Evolutionary conservation across 805 yeast species (phyloP).

Genomic region (Ogataea methanolica): DNA sequence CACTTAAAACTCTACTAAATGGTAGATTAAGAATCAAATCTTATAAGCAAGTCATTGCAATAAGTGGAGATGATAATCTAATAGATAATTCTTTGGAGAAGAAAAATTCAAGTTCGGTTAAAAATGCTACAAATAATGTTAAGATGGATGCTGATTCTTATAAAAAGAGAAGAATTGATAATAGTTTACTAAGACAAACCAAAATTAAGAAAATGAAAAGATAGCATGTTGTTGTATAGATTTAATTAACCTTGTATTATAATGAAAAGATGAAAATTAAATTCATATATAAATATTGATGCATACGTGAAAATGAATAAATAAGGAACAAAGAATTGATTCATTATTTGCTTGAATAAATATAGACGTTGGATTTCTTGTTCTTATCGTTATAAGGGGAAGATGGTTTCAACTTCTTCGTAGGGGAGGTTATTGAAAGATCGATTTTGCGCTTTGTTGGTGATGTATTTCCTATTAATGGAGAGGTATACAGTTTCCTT

Average conservation of each 20-base stretch:
- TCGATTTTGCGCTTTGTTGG: slow-evolving; percentile 1
- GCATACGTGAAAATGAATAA: no score
- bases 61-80: slow-evolving; percentile 44
- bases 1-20: slow-evolving; percentile 61
- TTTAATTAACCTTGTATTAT: background rate
- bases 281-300: no score
- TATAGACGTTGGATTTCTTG: slow-evolving; percentile 13
- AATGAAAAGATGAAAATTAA: no score
- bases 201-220: slow-evolving; percentile 8
- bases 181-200: slow-evolving; percentile 14
- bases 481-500: no score
- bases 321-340: no score
- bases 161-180: slow-evolving; percentile 15
- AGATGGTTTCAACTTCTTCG: no score
- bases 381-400: background rate
- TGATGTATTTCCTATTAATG: no score
- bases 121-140: slow-evolving; percentile 6
- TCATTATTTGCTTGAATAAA: slow-evolving; percentile 2
- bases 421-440: background rate
- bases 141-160: slow-evolving; percentile 15
- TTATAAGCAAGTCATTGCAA: slow-evolving; percentile 67
- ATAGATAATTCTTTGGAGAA: slow-evolving; percentile 23
- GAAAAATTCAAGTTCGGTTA: slow-evolving; percentile 10
- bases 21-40: slow-evolving; percentile 72
- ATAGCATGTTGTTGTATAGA: background rate